Base-by-base conservation (phyloP, 176 grass and related monocot genomes). In the Avena eriantha region DNA sequence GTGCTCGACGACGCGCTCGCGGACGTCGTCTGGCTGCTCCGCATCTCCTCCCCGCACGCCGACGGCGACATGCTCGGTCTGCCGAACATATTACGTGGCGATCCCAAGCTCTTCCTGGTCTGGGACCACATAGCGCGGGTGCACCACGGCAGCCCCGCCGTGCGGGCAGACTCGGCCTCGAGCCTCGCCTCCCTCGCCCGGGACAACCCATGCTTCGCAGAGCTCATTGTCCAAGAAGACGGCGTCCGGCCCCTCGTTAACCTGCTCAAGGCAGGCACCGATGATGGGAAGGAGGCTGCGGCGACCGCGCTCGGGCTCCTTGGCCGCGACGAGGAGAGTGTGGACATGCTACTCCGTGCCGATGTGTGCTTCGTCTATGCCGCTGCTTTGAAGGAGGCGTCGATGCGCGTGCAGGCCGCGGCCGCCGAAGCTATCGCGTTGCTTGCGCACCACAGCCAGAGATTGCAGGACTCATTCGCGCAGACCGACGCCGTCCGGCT, bases 221-320 rank as follows among this genome's bases (percentile, higher is more conserved):
- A 92, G 84, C 82, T 65, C 80, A 98, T 98, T 73, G 89, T 98
- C 65, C 86, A 95, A 76, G 96, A 98, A 84, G 96, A 92, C 56
- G 96, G 96, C 43, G 88, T 98, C 7, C 71, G 19, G 26, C 96
- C 96, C 3, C 92, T 98, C 41, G 82, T 98, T n/a, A 91, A 84
- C 63, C 69, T 98, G 58, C 56, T 98, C 29, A 95, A 98, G 81
- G 93, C 95, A 48, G 93, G 90, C 58, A 73, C 86, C 81, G 89
- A 91, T 0, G 92, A 95, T 16, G 93, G 84, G 10, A 88, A 86
- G 83, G 92, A 91, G 85, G 84, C 80, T 79, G 93, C 96, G 2
- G 93, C 90, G 13, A 84, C 41, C 24, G 96, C 96, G 78, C 73
- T 98, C 49, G 92, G 93, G 1, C 59, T 80, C 3, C 90, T 98